These are phyloP conservation scores for Tricholoma hemisulphureum DNA, from an alignment of 768 basidiomycete genomes.

Conservation along the genomic window DNA sequence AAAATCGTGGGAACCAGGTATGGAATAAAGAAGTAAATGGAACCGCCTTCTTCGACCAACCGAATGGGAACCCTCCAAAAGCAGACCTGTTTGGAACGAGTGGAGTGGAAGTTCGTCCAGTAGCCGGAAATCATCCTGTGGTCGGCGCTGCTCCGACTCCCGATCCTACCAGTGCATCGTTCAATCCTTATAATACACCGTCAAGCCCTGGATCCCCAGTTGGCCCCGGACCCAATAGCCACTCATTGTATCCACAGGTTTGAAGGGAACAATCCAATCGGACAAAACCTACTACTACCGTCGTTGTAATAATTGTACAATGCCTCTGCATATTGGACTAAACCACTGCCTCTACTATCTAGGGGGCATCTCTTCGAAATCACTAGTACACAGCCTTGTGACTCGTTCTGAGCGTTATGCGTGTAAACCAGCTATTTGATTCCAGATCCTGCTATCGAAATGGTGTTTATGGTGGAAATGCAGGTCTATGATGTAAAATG, in stretches of 20 bases:
- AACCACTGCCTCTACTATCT: not conserved
- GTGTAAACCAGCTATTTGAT: too few relatives aligned
- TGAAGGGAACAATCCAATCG: not conserved
- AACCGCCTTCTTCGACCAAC: constrained; percentile 6
- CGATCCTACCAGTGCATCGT: not conserved
- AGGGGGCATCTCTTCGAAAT: not conserved
- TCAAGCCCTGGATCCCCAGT: not conserved
- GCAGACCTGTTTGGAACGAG: not conserved
- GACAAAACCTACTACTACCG: not conserved
- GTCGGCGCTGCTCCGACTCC: not conserved
- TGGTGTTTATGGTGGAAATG: not conserved
- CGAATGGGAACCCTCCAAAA: not conserved
- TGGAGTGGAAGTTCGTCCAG: too few relatives aligned
- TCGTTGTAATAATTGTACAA: not conserved
- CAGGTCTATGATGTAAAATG: not conserved
- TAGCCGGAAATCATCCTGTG: too few relatives aligned
- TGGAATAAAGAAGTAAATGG: constrained; percentile 10
- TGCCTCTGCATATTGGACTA: not conserved
- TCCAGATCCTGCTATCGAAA: not conserved
- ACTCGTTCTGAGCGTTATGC: too few relatives aligned
- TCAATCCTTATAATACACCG: too few relatives aligned
- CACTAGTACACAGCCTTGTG: too few relatives aligned
- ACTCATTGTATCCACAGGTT: not conserved
- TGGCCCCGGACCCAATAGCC: not conserved
- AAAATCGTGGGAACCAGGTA: constrained; percentile 13